phyloP scores from a whole-genome alignment of 768 basidiomycete species.

The Phlebiopsis gigantea region DNA sequence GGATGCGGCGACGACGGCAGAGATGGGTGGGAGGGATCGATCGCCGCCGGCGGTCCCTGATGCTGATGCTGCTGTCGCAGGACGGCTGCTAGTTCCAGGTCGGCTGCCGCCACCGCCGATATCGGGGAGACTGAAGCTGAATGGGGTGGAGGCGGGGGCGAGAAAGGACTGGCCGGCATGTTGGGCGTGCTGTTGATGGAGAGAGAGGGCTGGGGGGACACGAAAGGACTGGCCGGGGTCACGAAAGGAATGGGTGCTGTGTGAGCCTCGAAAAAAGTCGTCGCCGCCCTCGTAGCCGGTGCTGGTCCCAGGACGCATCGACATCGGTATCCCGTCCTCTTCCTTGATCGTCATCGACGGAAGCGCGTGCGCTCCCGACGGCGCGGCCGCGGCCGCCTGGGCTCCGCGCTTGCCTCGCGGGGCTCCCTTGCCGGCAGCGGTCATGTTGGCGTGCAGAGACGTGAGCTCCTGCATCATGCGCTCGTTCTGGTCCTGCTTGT shows the following conservation, averaged over 20 bases:
- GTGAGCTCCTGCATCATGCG: constrained; percentile 90
- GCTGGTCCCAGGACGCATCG: constrained; percentile 65
- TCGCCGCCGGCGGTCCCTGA: constrained; percentile 31
- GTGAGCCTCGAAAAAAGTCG: constrained; percentile 19
- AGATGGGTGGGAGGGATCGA: constrained; percentile 67
- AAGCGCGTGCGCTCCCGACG: constrained; percentile 10
- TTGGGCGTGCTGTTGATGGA: constrained; percentile 26
- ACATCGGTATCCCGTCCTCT: constrained; percentile 38
- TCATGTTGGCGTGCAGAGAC: constrained; percentile 77
- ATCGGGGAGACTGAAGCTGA: constrained; percentile 41
- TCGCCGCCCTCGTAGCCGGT: constrained; percentile 61
- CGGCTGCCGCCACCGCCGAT: constrained; percentile 26
- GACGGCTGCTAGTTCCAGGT: constrained; percentile 43
- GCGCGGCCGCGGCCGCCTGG: constrained; percentile 16
- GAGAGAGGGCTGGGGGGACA: constrained; percentile 43
- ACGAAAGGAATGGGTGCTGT: constrained; percentile 67
- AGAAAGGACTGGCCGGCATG: constrained; percentile 62
- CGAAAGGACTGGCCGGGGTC: constrained; percentile 81
- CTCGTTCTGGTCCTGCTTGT: constrained; percentile 85
- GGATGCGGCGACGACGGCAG: constrained; percentile 71
- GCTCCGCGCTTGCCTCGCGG: constrained; percentile 35
- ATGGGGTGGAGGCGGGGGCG: constrained; percentile 44
- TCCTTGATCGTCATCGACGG: constrained; percentile 33
- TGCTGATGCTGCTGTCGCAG: constrained; percentile 39
- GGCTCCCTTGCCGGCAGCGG: constrained; percentile 41